Evolutionary conservation across 1,139 yeast genomes (phyloP), one percentile per base, ranked within the genome.

Genomic region (Geotrichum reessii): DNA sequence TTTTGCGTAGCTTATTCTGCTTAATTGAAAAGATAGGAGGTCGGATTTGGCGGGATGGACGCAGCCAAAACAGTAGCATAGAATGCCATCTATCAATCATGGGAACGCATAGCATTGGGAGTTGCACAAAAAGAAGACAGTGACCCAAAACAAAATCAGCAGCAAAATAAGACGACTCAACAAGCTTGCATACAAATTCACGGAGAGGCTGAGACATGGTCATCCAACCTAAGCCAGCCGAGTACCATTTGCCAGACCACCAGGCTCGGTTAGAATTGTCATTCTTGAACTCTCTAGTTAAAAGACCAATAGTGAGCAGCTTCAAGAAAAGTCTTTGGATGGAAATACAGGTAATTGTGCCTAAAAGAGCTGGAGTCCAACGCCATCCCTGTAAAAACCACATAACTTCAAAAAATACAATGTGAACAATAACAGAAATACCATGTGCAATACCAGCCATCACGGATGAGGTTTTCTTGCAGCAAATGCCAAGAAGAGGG

Each of bases 221-320:
- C 84, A 88, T 86, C 85, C 87, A 86, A 63, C 99, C 99, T 78
- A 93, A 78, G 71, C 96, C 95, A 63, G 90, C 80, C 63, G 95
- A 92, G 76, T 91, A 90, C 99, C 99, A 93, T 76, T 92, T 92
- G 81, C 99, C 99, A 63, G 96, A 87, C 99, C 99, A 93, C 93
- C 95, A 93, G 28, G 99, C 98, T 68, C 96, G 86, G 78, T 93
- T 93, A 50, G 99, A 82, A 73, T 87, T 92, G 76, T 93, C 99
- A 69, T 90, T 92, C 84, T 92, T 93, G 81, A 91, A 92, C 77
- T 93, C 99, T 79, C 99, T 86, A 56, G 99, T 92, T 73, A 93
- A 81, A 76, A 85, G 78, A 65, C 83, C 75, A 59, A 87, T 77
- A 22, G 97, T 87, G 80, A 93, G 79, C 69, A 88, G 74, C 80